Evolutionary conservation across 306 rosid genomes (phyloP).

Genomic region (Vicia faba): DNA sequence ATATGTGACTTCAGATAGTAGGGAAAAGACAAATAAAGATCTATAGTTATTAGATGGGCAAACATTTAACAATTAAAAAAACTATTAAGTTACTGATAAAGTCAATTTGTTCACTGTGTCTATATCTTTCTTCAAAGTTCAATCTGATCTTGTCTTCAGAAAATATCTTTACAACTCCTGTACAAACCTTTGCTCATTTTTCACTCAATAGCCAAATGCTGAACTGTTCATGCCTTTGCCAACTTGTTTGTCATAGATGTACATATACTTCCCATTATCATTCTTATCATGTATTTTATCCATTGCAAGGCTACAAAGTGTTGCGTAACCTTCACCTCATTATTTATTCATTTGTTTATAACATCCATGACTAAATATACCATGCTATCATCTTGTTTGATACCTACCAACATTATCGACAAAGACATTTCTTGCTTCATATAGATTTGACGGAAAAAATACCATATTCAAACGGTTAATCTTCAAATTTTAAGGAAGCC

Average conservation of each 20-base stretch:
- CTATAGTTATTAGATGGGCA: not conserved
- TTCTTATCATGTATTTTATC: not conserved
- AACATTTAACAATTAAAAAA: not conserved
- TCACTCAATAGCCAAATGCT: not conserved
- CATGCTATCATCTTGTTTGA: not conserved
- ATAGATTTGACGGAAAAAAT: not conserved
- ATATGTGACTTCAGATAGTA: not conserved
- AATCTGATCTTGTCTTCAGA: not conserved
- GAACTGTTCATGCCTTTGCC: not conserved
- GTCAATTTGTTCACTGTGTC: not conserved
- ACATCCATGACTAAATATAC: slow-evolving; percentile 4
- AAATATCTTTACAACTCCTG: not conserved
- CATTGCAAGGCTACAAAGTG: not conserved
- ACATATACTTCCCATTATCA: not conserved
- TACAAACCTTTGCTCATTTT: slow-evolving; percentile 15
- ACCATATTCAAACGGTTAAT: slow-evolving; percentile 2
- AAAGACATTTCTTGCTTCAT: slow-evolving; percentile 6
- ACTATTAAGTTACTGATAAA: not conserved
- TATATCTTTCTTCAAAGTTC: not conserved
- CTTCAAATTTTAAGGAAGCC: not conserved
- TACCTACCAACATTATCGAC: not conserved
- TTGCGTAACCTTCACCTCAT: not conserved
- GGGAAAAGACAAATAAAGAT: not conserved
- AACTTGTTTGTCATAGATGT: not conserved
- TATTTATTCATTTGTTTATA: slow-evolving; percentile 12